Conservation (phyloP, 2,329 filamentous ascomycete species). For the Malbranchea cinnamomea region DNA sequence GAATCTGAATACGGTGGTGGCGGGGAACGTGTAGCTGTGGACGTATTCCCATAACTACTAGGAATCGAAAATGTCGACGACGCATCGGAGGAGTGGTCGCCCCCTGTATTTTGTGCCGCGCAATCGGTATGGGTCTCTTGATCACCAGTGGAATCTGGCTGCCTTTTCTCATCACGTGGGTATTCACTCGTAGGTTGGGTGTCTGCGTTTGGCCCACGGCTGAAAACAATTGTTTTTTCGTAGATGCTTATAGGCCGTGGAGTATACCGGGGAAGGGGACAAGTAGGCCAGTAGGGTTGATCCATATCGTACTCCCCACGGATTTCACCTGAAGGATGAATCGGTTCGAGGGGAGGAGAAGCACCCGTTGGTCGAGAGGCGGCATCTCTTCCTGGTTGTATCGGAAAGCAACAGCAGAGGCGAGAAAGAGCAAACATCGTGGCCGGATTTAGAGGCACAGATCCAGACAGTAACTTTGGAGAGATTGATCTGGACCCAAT, state of each 20-base stretch:
- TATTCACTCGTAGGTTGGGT: conserved; percentile 13
- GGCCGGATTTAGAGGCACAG: too few species aligned
- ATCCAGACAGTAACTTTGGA: too few species aligned
- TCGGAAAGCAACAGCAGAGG: too few species aligned
- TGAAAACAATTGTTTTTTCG: conserved; percentile 23
- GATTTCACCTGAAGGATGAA: conserved; percentile 1
- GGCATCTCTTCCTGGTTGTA: too few species aligned
- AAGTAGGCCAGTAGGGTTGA: conserved; percentile 17
- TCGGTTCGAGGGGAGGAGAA: not conserved
- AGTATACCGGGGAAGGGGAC: conserved; percentile 28
- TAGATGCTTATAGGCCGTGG: conserved; percentile 23
- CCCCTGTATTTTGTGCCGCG: conserved; percentile 7
- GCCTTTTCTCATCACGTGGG: conserved; percentile 19
- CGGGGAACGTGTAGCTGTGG: conserved; percentile 28
- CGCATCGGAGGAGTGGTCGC: conserved; percentile 22
- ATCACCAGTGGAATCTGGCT: conserved; percentile 13
- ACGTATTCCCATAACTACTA: conserved; percentile 30
- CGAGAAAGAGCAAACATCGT: too few species aligned
- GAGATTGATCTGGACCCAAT: too few species aligned
- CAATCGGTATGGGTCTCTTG: conserved; percentile 3
- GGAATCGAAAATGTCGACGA: conserved; percentile 28
- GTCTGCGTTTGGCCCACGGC: conserved; percentile 14
- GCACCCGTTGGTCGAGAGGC: not conserved
- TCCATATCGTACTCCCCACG: conserved; percentile 18
- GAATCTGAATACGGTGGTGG: conserved; percentile 27